A percentile compares a stretch with the other conserved stretches of the same genome.
These are phyloP conservation scores for Pyronema omphalodes DNA, from an alignment of 495 filamentous ascomycete genomes.

Conservation along the genomic window DNA sequence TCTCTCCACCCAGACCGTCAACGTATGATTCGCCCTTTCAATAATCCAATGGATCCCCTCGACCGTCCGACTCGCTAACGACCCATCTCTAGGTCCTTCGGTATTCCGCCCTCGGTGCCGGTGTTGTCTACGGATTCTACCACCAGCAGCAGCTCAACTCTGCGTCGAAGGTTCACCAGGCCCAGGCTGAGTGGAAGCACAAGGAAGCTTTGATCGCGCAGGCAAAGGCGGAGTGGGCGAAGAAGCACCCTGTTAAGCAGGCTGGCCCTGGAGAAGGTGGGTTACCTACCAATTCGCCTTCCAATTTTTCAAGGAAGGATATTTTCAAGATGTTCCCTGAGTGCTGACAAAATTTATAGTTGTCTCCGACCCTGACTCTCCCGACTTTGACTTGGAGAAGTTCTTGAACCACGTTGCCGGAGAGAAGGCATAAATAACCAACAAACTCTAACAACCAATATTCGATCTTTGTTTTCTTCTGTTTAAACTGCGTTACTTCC, in stretches of 20 bases:
- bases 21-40: constrained; percentile 19
- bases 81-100: constrained; percentile 57
- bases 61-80: constrained; percentile 8
- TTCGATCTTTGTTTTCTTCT: too few species aligned
- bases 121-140: constrained; percentile 79
- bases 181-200: constrained; percentile 64
- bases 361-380: constrained; percentile 63
- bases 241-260: constrained; percentile 36
- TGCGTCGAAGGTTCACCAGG: constrained; percentile 42
- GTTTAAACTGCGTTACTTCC: too few species aligned
- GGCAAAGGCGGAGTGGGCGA: constrained; percentile 77
- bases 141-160: constrained; percentile 64
- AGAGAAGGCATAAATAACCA: neutral
- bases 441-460: too few species aligned
- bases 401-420: neutral
- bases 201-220: constrained; percentile 74
- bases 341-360: constrained; percentile 31
- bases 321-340: neutral
- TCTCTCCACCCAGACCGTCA: constrained; percentile 23
- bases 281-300: constrained; percentile 3
- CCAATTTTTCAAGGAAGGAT: neutral
- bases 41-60: constrained; percentile 2
- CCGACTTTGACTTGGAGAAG: constrained; percentile 70
- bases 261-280: neutral
- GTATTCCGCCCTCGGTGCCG: constrained; percentile 72